These are phyloP conservation scores for Fraxinus ornus DNA, from an alignment of 305 asterid species.

Conservation along the genomic window DNA sequence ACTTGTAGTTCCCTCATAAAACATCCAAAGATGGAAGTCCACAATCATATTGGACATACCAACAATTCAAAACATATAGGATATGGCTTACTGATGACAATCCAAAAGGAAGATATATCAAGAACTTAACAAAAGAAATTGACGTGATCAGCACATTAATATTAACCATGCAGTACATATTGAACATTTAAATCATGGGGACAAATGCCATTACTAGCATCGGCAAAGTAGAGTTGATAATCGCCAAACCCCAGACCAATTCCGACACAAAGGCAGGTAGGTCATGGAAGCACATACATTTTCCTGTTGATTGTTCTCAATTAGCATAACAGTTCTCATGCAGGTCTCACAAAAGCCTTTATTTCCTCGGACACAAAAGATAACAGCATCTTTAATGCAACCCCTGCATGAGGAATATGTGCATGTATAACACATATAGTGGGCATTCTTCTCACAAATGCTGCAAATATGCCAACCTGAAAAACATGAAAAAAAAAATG, in stretches of 20 bases:
- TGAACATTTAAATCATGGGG: constrained; percentile 3
- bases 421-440: constrained; percentile 90
- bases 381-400: constrained; percentile 63
- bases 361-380: constrained; percentile 81
- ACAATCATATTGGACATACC: neutral
- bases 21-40: neutral
- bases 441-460: constrained; percentile 87
- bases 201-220: constrained; percentile 17
- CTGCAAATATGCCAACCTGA: constrained; percentile 99
- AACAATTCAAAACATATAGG: neutral
- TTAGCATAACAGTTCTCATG: constrained; percentile 68
- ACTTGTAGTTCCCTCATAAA: neutral
- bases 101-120: neutral
- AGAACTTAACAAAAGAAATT: neutral
- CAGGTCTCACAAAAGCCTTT: constrained; percentile 97
- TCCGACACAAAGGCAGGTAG: constrained; percentile 9
- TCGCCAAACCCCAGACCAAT: constrained; percentile 1
- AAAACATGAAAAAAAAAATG: constrained; percentile 20
- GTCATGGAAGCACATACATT: constrained; percentile 49
- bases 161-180: neutral
- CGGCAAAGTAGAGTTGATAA: constrained; percentile 14
- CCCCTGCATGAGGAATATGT: constrained; percentile 91
- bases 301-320: constrained; percentile 64
- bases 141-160: neutral
- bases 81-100: neutral